Conservation (phyloP, 2,329 filamentous ascomycete genomes). For the Fusarium sambucinum region DNA sequence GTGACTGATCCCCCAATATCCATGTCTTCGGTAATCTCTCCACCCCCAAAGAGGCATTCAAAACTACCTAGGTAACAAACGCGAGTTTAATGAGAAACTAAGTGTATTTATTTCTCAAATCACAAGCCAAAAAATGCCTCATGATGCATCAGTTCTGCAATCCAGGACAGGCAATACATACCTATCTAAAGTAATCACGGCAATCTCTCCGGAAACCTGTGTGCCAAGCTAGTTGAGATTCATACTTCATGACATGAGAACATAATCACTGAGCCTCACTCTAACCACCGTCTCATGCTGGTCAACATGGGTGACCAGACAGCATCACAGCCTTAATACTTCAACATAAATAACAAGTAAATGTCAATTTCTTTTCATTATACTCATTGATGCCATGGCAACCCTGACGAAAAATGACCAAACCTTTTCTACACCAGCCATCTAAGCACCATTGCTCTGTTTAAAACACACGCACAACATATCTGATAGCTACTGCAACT, state of each 20-base stretch:
- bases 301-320: neutral
- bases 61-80: neutral
- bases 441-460: conserved; percentile 45
- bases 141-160: neutral
- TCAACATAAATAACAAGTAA: neutral
- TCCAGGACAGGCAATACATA: neutral
- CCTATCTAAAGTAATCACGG: neutral
- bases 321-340: neutral
- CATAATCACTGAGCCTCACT: neutral
- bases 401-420: conserved; percentile 49
- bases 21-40: conserved; percentile 17
- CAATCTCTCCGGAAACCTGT: neutral
- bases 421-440: conserved; percentile 49
- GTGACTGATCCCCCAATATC: conserved; percentile 1
- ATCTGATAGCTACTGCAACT: neutral
- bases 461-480: conserved; percentile 31
- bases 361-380: conserved; percentile 48
- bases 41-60: neutral
- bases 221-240: conserved; percentile 10
- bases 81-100: neutral
- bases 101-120: neutral
- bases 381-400: conserved; percentile 50
- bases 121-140: neutral
- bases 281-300: neutral
- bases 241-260: neutral